Evolutionary conservation across 1,139 yeast species (phyloP).

Genomic region (Candida sp.): DNA sequence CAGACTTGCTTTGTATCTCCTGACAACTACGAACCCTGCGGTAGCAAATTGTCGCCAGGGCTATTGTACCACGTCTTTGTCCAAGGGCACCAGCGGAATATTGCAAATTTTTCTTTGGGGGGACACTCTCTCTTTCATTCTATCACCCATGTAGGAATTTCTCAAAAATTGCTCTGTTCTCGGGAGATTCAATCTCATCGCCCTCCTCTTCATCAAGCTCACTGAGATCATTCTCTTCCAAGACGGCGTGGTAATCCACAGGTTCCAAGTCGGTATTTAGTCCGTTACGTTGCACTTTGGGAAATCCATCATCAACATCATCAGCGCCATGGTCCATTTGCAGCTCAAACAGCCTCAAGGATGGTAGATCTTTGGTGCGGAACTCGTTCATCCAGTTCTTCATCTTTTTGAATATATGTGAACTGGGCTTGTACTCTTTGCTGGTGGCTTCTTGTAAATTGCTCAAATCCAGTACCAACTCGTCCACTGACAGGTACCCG

Average conservation of each 20-base stretch:
- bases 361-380: conserved; percentile 5
- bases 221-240: conserved; percentile 34
- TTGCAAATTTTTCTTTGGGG: too few relatives aligned
- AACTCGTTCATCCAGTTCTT: conserved; percentile 19
- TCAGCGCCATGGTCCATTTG: neutral
- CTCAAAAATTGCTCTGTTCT: conserved; percentile 10
- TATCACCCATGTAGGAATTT: conserved; percentile 7
- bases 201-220: conserved; percentile 38
- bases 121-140: too few relatives aligned
- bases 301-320: neutral
- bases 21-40: too few relatives aligned
- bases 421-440: conserved; percentile 25
- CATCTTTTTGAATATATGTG: conserved; percentile 20
- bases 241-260: conserved; percentile 17
- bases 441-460: conserved; percentile 18
- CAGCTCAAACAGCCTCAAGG: neutral
- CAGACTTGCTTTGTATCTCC: neutral
- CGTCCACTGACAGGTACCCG: conserved; percentile 20
- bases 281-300: neutral
- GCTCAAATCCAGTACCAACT: conserved; percentile 24
- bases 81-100: too few relatives aligned
- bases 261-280: conserved; percentile 7
- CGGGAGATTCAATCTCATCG: conserved; percentile 20
- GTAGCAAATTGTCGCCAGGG: too few relatives aligned
- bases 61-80: too few relatives aligned